phyloP scores from a whole-genome alignment of 2,329 filamentous ascomycete genomes.

The Penicillium sp. region DNA sequence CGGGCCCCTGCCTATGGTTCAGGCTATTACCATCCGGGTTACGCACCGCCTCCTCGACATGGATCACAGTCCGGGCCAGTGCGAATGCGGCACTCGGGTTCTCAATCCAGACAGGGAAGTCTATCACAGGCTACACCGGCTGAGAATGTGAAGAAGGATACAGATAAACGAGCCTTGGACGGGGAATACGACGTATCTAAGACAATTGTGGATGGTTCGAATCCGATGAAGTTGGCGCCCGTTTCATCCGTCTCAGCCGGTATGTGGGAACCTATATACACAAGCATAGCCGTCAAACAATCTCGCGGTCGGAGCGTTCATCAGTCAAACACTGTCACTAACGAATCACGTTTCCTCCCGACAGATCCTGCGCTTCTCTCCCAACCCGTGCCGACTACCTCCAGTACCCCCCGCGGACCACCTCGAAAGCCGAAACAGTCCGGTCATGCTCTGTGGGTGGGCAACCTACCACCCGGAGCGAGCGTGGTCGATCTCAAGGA shows the following conservation, averaged over 20 bases:
- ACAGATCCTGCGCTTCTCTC: slow-evolving; percentile 22
- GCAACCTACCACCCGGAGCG: slow-evolving; percentile 84
- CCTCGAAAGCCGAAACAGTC: slow-evolving; percentile 68
- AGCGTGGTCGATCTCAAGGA: slow-evolving; percentile 83
- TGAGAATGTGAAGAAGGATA: slow-evolving; percentile 27
- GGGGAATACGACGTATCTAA: slow-evolving; percentile 40
- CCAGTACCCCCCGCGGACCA: slow-evolving; percentile 60
- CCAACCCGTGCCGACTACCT: slow-evolving; percentile 20
- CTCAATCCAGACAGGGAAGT: slow-evolving; percentile 12
- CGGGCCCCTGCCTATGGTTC: slow-evolving; percentile 30
- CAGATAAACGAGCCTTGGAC: slow-evolving; percentile 18
- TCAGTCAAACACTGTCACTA: neutral
- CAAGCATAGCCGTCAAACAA: neutral
- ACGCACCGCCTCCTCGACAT: slow-evolving; percentile 28
- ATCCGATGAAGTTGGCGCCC: slow-evolving; percentile 31
- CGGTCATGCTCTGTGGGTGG: slow-evolving; percentile 94
- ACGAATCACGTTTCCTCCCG: neutral
- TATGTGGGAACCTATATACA: slow-evolving; percentile 12
- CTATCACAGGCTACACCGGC: slow-evolving; percentile 1
- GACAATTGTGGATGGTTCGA: slow-evolving; percentile 45
- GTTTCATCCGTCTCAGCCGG: slow-evolving; percentile 24
- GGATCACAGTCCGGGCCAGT: slow-evolving; percentile 11
- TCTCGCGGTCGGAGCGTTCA: no score
- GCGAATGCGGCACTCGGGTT: slow-evolving; percentile 13
- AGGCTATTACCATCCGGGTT: slow-evolving; percentile 34